Conservation (phyloP, 371 early-diverging fungal species). For the Mucor saturninus region DNA sequence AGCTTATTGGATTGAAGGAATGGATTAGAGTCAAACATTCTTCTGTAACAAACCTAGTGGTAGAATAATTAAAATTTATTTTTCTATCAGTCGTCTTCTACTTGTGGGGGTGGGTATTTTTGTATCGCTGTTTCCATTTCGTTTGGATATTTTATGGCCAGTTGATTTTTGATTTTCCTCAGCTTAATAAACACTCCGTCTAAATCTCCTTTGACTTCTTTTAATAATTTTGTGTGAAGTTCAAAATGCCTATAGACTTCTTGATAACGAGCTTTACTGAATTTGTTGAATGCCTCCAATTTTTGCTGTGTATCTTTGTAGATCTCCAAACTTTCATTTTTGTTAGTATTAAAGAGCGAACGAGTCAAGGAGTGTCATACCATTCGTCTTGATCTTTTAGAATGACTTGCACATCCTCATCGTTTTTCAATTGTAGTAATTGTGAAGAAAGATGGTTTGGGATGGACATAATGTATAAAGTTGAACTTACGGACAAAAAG, state of each 20-base stretch:
- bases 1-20: constrained; percentile 1
- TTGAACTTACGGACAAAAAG: no score
- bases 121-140: constrained; percentile 30
- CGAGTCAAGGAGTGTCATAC: not conserved
- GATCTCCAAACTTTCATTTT: constrained; percentile 25
- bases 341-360: not conserved
- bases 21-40: not conserved
- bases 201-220: constrained; percentile 46
- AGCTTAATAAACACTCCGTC: constrained; percentile 47
- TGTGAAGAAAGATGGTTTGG: constrained; percentile 23
- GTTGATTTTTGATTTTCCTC: constrained; percentile 40
- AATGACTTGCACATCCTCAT: constrained; percentile 22
- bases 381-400: constrained; percentile 26
- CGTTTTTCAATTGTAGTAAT: constrained; percentile 24
- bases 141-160: constrained; percentile 42
- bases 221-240: constrained; percentile 42
- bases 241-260: constrained; percentile 51
- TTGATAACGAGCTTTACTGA: constrained; percentile 51
- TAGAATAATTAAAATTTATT: not conserved
- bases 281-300: constrained; percentile 50
- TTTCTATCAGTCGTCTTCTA: constrained; percentile 30
- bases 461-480: constrained; percentile 9
- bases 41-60: not conserved
- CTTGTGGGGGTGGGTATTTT: constrained; percentile 36
- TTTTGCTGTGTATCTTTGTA: constrained; percentile 36